Evolutionary conservation across 495 filamentous ascomycete species (phyloP).

Genomic region (Penicillium subrubescens): DNA sequence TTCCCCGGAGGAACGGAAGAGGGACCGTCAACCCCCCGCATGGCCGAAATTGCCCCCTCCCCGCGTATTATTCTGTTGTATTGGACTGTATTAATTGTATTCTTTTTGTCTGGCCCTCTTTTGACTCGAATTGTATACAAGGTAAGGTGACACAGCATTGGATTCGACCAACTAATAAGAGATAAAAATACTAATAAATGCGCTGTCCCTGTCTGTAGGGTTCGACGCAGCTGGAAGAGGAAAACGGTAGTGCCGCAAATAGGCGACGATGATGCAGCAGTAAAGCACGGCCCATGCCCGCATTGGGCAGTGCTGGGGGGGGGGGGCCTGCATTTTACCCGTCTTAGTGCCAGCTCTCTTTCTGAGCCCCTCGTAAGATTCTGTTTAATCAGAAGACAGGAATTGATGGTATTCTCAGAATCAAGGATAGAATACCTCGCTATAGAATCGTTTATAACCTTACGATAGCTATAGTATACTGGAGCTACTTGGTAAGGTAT

Average conservation of each 20-base stretch:
- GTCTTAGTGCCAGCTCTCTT: background rate
- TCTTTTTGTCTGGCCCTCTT: background rate
- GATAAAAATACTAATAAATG: background rate
- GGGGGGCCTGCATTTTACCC: background rate
- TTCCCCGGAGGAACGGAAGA: constrained; percentile 50
- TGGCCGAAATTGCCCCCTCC: constrained; percentile 26
- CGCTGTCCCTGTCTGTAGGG: background rate
- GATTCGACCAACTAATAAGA: background rate
- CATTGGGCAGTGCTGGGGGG: background rate
- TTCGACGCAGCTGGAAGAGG: background rate
- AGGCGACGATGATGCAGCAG: background rate
- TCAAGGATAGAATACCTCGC: too few species aligned
- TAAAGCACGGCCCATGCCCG: background rate
- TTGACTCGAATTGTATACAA: background rate
- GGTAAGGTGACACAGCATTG: background rate
- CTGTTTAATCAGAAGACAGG: background rate
- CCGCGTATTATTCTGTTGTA: background rate
- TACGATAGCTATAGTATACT: background rate
- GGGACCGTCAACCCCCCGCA: constrained; percentile 38
- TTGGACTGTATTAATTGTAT: background rate
- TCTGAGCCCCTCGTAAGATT: too few species aligned
- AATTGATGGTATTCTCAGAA: background rate
- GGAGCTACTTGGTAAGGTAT: background rate
- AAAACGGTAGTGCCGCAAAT: background rate
- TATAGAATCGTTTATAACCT: background rate